A percentile compares a stretch with the other conserved stretches of the same genome.
Evolutionary conservation across 2,329 filamentous ascomycete genomes (phyloP).

Genomic region (Pseudogymnoascus verrucosus): DNA sequence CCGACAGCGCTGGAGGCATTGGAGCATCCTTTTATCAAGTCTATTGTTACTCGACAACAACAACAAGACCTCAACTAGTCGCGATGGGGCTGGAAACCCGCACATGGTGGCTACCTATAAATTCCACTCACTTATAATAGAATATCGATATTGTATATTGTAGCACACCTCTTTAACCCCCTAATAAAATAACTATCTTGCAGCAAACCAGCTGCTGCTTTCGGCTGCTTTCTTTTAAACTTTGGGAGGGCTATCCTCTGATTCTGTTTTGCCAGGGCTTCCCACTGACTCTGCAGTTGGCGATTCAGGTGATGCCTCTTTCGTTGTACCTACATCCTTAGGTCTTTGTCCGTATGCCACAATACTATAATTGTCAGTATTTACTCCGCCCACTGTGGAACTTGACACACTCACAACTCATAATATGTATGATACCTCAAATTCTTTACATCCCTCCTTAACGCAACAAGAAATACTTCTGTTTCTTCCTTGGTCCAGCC

Average conservation of each 20-base stretch:
- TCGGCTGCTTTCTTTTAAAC: neutral
- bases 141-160: neutral
- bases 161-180: neutral
- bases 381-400: neutral
- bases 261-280: neutral
- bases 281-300: neutral
- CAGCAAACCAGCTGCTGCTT: neutral
- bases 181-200: neutral
- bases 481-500: slow-evolving; percentile 16
- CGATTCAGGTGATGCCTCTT: neutral
- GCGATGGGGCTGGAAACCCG: neutral
- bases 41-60: neutral
- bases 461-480: slow-evolving; percentile 14
- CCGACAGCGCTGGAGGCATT: slow-evolving; percentile 13
- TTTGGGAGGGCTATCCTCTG: neutral
- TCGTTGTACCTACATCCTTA: neutral
- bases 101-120: neutral
- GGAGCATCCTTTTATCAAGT: slow-evolving; percentile 11
- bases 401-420: neutral
- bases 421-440: neutral
- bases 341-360: neutral
- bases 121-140: neutral
- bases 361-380: neutral
- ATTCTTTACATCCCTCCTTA: slow-evolving; percentile 16
- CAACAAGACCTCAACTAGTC: neutral